A percentile compares a stretch with the other conserved stretches of the same genome.
These are phyloP conservation scores for Pestalotiopsis sp. DNA, from an alignment of 2,329 filamentous ascomycete genomes.

Conservation along the genomic window DNA sequence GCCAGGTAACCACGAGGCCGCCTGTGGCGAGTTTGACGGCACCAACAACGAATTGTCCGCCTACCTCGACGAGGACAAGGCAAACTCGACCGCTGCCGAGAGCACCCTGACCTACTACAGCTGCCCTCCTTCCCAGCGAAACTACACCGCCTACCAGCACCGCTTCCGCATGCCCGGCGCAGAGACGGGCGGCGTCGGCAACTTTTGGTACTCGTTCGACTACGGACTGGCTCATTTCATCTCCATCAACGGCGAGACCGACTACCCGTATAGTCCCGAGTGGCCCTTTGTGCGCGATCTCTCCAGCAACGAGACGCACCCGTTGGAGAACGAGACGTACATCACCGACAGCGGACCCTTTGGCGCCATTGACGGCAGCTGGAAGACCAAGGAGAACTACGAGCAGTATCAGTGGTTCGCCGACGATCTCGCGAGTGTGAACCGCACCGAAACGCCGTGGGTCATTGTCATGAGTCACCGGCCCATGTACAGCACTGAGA, in stretches of 20 bases:
- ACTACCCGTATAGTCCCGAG: slow-evolving; percentile 55
- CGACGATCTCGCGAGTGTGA: slow-evolving; percentile 59
- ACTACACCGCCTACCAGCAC: slow-evolving; percentile 47
- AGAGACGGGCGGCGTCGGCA: slow-evolving; percentile 44
- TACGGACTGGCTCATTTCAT: slow-evolving; percentile 59
- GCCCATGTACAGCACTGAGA: slow-evolving; percentile 48
- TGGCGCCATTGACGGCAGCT: slow-evolving; percentile 33
- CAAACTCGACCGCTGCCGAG: slow-evolving; percentile 44
- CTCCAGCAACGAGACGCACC: slow-evolving; percentile 26
- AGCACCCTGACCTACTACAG: slow-evolving; percentile 43
- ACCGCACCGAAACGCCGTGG: slow-evolving; percentile 58
- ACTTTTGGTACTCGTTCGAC: slow-evolving; percentile 64
- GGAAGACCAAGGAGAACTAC: slow-evolving; percentile 11
- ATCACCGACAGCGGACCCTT: slow-evolving; percentile 48
- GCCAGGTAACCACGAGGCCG: slow-evolving; percentile 64
- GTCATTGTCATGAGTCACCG: slow-evolving; percentile 47
- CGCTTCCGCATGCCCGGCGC: slow-evolving; percentile 48
- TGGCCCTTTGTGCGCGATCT: slow-evolving; percentile 39
- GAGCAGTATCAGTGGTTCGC: slow-evolving; percentile 58
- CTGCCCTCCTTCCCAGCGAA: slow-evolving; percentile 38
- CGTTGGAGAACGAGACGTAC: slow-evolving; percentile 3
- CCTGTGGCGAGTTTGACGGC: slow-evolving; percentile 51
- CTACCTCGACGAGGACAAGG: slow-evolving; percentile 8
- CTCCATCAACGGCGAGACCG: slow-evolving; percentile 61
- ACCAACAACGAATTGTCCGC: slow-evolving; percentile 33